Evolutionary conservation across 2,329 filamentous ascomycete genomes (phyloP), one percentile per base, ranked within the genome.

Genomic region (Phyllosticta capitalensis): DNA sequence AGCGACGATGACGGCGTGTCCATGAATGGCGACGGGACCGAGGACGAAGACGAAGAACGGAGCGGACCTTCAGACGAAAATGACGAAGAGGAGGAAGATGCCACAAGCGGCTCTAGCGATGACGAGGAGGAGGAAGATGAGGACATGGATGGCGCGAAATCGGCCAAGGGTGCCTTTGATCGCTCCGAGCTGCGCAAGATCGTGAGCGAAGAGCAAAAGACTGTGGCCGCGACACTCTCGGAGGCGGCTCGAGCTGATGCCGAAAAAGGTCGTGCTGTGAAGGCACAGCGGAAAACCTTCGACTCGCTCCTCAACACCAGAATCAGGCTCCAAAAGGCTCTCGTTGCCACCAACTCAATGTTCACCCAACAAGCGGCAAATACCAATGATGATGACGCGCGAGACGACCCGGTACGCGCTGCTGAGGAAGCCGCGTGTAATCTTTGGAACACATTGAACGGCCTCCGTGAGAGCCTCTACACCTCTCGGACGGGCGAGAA

Each of bases 271-370:
- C 76, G 82, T 58, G 92, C 92, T 0, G 89, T 99, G 45, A 92
- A 91, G 67, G 79, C 85, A 60, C 94, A 99, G 74, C 85, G 91
- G 56, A 87, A 86, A 63, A 84, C 87, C 0, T 99, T 96, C 68
- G 92, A 97, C 66, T 84, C 89, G 0, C 82, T 97, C 0, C 81
- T 99, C 30, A 95, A 96, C 74, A 83, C 91, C 14, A 86, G 94
- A 20, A 96, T 99, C 68, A 89, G 92, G 62, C 76, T 99, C 19
- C 95, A 99, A 72, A 97, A 96, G 72, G 90, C 89, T 1, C 76
- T 99, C 14, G 82, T 94, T 17, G 86, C 89, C 0, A 83, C 87
- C 24, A 96, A 96, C 72, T 87, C 90, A 0, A 78, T 95, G 49
- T 72, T 80, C 14, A 68, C 65, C 2, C 65, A 72, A 63, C 62